Percentiles rank a stretch among this genome's conserved stretches.
These are phyloP conservation scores for Pseudopyrenochaeta lycopersici DNA, from an alignment of 2,329 filamentous ascomycete genomes.

Conservation along the genomic window DNA sequence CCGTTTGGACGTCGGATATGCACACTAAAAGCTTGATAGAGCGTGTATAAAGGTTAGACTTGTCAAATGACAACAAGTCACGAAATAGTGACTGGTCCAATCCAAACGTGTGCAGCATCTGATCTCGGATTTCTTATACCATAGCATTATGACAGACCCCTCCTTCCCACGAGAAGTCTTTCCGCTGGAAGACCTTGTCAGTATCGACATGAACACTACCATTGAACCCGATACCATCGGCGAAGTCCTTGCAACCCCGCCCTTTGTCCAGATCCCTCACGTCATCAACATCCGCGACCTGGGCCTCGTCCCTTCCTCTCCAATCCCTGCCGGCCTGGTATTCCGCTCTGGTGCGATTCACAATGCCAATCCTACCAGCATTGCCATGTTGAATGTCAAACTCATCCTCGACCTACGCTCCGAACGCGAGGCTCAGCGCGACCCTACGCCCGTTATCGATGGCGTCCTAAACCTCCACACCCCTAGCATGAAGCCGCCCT, in stretches of 20 bases:
- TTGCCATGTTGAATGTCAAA: conserved; percentile 12
- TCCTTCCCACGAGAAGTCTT: background rate
- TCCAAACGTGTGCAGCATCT: too few species aligned
- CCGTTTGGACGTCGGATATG: too few species aligned
- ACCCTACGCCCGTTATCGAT: conserved; percentile 9
- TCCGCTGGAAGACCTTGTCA: conserved; percentile 6
- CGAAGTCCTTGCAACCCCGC: conserved; percentile 8
- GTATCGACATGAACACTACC: conserved; percentile 8
- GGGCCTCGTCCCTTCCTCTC: conserved; percentile 5
- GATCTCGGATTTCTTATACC: background rate
- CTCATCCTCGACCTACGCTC: conserved; percentile 19
- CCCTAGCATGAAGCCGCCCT: background rate
- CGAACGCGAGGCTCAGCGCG: conserved; percentile 3
- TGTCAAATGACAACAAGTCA: background rate
- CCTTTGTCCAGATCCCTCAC: conserved; percentile 20
- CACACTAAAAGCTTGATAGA: too few species aligned
- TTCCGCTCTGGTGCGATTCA: conserved; percentile 20
- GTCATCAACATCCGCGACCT: conserved; percentile 24
- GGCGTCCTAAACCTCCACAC: conserved; percentile 13
- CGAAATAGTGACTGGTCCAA: too few species aligned
- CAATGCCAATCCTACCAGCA: background rate
- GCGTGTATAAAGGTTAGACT: background rate
- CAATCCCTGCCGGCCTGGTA: conserved; percentile 2
- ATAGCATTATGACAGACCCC: background rate
- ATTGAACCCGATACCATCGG: conserved; percentile 1